phyloP scores from a whole-genome alignment of 1,139 yeast species.

The Candida sanyaensis region DNA sequence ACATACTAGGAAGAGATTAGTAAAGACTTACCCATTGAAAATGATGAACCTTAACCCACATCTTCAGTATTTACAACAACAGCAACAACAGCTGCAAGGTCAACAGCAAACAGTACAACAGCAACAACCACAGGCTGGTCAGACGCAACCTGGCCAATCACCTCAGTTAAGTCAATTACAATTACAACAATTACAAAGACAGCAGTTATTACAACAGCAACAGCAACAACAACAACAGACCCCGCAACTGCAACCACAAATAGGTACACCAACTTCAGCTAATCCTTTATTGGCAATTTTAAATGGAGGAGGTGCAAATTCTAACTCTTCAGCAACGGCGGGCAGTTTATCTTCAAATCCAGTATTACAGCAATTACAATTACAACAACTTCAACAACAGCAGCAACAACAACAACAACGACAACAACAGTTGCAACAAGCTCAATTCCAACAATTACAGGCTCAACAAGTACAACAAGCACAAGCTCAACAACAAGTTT shows the following conservation, averaged over 20 bases:
- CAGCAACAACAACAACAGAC: conserved; percentile 32
- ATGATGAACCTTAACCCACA: conserved; percentile 44
- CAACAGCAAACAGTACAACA: conserved; percentile 38
- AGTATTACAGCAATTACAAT: conserved; percentile 34
- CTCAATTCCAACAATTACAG: conserved; percentile 22
- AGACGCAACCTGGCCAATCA: conserved; percentile 25
- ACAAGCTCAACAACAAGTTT: conserved; percentile 13
- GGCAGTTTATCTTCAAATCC: conserved; percentile 21
- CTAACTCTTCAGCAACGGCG: conserved; percentile 2
- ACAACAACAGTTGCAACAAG: conserved; percentile 26
- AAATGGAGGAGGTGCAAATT: conserved; percentile 32
- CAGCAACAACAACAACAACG: conserved; percentile 15
- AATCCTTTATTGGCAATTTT: conserved; percentile 40
- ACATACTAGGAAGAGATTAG: no score
- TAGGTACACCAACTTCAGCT: conserved; percentile 24
- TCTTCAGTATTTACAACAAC: conserved; percentile 45
- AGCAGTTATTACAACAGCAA: conserved; percentile 39
- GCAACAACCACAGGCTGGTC: conserved; percentile 23
- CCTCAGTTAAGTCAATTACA: conserved; percentile 44
- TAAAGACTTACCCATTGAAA: background rate
- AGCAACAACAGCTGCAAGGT: conserved; percentile 31
- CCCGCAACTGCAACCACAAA: conserved; percentile 26
- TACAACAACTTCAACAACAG: conserved; percentile 25
- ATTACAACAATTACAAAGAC: conserved; percentile 43
- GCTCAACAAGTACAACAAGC: conserved; percentile 19